Evolutionary conservation across 192 early-diverging fungal genomes (phyloP).

Genomic region (Chytriomyces sp.): DNA sequence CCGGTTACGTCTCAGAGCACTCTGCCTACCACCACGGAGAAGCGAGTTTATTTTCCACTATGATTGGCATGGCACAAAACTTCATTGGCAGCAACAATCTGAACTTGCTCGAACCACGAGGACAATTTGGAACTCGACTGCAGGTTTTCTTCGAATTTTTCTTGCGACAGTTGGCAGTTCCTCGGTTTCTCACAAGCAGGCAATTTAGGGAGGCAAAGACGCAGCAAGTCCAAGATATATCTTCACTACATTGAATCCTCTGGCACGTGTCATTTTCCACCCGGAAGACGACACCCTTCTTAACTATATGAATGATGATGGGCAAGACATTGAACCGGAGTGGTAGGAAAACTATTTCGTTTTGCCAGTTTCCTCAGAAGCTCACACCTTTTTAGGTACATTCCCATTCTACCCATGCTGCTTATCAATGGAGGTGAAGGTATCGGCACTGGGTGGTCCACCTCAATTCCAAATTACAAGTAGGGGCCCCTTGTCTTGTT

Average conservation of each 20-base stretch:
- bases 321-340: slow-evolving; percentile 88
- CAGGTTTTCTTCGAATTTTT: slow-evolving; percentile 40
- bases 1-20: slow-evolving; percentile 87
- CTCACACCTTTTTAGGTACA: slow-evolving; percentile 54
- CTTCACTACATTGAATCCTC: slow-evolving; percentile 72
- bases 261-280: slow-evolving; percentile 80
- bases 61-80: slow-evolving; percentile 92
- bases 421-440: slow-evolving; percentile 92
- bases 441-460: slow-evolving; percentile 87
- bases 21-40: slow-evolving; percentile 97
- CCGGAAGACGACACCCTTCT: slow-evolving; percentile 83
- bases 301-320: slow-evolving; percentile 86
- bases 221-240: slow-evolving; percentile 98
- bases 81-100: slow-evolving; percentile 97
- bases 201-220: slow-evolving; percentile 81
- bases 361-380: not conserved
- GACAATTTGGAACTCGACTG: slow-evolving; percentile 91
- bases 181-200: not conserved
- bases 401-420: slow-evolving; percentile 93
- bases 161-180: no score
- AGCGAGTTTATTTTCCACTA: slow-evolving; percentile 76
- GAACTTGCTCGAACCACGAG: slow-evolving; percentile 78
- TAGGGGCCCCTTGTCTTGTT: slow-evolving; percentile 29
- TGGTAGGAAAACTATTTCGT: slow-evolving; percentile 57
- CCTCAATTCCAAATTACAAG: slow-evolving; percentile 68